Percentiles rank a stretch among this genome's conserved stretches.
Evolutionary conservation across 176 grass and related monocot genomes (phyloP).

Genomic region (Triticum timopheevii): DNA sequence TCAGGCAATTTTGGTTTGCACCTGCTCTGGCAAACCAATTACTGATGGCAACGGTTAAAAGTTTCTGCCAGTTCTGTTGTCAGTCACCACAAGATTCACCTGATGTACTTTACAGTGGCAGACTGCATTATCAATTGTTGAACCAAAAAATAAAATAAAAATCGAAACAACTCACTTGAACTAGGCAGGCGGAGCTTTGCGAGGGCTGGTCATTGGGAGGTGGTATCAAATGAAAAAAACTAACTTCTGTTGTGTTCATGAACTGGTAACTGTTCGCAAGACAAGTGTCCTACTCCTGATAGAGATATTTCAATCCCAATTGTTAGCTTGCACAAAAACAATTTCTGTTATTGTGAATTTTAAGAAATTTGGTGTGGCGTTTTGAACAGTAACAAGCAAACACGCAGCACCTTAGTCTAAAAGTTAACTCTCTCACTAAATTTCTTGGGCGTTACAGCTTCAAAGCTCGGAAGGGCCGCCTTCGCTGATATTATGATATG

Average conservation of each 20-base stretch:
- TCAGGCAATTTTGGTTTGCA: background rate
- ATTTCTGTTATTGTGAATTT: background rate
- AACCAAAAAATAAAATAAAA: background rate
- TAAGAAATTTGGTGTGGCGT: background rate
- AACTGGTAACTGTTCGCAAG: background rate
- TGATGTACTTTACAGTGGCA: background rate
- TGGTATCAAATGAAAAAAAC: background rate
- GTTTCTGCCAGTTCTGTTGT: background rate
- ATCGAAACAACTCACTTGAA: background rate
- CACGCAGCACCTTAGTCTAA: background rate
- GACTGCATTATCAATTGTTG: background rate
- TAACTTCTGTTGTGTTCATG: background rate
- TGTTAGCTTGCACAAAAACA: background rate
- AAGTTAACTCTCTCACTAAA: background rate
- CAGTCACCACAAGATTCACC: background rate
- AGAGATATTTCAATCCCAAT: background rate
- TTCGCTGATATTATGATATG: background rate
- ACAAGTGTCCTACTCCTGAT: background rate
- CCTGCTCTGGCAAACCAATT: background rate
- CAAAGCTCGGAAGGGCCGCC: background rate
- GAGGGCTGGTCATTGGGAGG: background rate
- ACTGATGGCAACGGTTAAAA: background rate
- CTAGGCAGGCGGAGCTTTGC: background rate
- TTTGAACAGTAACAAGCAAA: background rate
- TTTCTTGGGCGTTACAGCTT: background rate